Evolutionary conservation across 345 rosid species (phyloP), one percentile per base, ranked within the genome.

Genomic region (Corchorus olitorius): DNA sequence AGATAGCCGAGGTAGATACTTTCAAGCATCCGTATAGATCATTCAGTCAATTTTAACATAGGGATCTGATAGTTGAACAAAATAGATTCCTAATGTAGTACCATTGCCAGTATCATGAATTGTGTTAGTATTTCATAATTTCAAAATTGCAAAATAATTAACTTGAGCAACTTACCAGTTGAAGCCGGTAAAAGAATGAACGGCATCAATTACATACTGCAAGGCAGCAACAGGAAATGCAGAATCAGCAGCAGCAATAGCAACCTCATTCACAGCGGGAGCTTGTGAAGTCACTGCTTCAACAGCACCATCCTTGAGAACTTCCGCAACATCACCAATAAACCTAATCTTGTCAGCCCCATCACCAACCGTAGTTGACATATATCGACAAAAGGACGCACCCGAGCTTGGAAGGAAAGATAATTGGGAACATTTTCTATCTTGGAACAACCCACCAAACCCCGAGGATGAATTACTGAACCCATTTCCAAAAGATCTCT

Each of bases 241-340:
- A 56, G 90, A 88, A 82, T 90, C 98, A 5, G 85, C 86, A 82
- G 97, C 92, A 22, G 97, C 97, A 74, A 84, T 14, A 22, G 98
- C 84, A 75, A 93, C 98, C 81, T 93, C 97, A 78, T 83, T 91
- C 34, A 80, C 87, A 8, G 88, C 84, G 61, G 88, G 86, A 39
- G 81, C 85, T 81, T 87, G 91, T 54, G 89, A 71, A 58, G 86
- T 82, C 56, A 76, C 86, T 60, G 84, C 88, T 61, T 88, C 88
- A 41, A 82, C 70, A 4, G 93, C 72, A 7, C 88, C 65, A n/a
- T 88, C 90, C 3, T 79, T 84, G 9, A 93, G 79, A 68, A 83
- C 88, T 59, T 78, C 88, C 1, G 91, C 87, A 33, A 87, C 83
- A n/a, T 89, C 90, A 1, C 78, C 73, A 11, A 90, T 73, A 17